Percentiles rank a stretch among this genome's conserved stretches.
phyloP scores from a whole-genome alignment of 1,284 basidiomycete genomes.

The Cutaneotrichosporon spelunceum region DNA sequence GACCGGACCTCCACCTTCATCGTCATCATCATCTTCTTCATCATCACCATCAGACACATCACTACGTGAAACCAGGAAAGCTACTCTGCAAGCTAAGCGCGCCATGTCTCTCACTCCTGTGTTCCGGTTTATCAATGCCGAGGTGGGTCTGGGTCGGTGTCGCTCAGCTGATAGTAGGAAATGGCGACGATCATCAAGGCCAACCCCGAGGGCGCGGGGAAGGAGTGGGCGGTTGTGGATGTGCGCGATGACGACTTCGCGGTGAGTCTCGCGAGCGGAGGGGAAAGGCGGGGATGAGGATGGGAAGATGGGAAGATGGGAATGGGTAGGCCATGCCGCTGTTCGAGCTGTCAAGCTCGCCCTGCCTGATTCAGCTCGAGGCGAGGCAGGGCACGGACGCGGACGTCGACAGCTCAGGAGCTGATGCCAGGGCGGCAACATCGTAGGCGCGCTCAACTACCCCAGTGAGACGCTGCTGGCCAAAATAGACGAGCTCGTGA shows the following conservation, averaged over 20 bases:
- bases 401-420: too few relatives aligned
- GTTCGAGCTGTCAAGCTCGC: too few relatives aligned
- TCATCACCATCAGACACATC: not conserved
- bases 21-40: not conserved
- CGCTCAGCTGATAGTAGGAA: constrained; percentile 28
- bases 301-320: too few relatives aligned
- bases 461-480: constrained; percentile 45
- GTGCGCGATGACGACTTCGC: constrained; percentile 50
- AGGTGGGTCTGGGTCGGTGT: constrained; percentile 31
- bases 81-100: not conserved
- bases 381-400: too few relatives aligned
- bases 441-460: constrained; percentile 44
- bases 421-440: constrained; percentile 49
- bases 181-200: constrained; percentile 47
- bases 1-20: constrained; percentile 7
- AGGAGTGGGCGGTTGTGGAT: constrained; percentile 46
- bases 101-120: constrained; percentile 43
- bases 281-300: not conserved
- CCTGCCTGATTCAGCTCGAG: too few relatives aligned
- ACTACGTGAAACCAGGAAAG: not conserved
- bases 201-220: constrained; percentile 28
- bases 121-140: constrained; percentile 47
- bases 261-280: constrained; percentile 27
- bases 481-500: constrained; percentile 39
- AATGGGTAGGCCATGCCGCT: too few relatives aligned